phyloP scores from a whole-genome alignment of 768 basidiomycete genomes.

The Leucocoprinus birnbaumii region DNA sequence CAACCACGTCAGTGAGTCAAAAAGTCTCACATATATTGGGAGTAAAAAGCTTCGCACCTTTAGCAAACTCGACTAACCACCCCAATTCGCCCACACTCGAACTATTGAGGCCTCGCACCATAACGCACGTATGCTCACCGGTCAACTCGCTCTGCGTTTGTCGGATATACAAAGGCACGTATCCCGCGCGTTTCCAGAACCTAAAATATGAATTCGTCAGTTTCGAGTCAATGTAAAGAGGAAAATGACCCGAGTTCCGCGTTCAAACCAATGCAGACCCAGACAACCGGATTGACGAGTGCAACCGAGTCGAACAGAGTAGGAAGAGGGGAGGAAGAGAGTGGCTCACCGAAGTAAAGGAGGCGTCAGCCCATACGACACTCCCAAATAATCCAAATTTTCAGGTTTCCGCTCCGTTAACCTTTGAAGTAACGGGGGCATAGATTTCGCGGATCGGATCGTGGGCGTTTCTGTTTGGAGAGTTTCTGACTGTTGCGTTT shows the following conservation, averaged over 20 bases:
- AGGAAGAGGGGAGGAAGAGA: background rate
- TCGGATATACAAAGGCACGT: conserved; percentile 87
- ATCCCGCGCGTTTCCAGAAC: conserved; percentile 96
- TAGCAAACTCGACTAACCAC: conserved; percentile 89
- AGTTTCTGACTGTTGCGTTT: conserved; percentile 35
- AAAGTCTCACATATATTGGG: no score
- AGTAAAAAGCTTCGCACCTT: no score
- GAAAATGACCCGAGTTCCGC: no score
- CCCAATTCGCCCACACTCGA: conserved; percentile 58
- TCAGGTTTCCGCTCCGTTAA: conserved; percentile 90
- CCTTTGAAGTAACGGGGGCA: conserved; percentile 92
- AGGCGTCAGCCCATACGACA: conserved; percentile 92
- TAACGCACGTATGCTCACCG: conserved; percentile 94
- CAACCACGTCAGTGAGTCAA: no score
- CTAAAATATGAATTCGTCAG: no score
- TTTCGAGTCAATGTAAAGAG: no score
- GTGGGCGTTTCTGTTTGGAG: conserved; percentile 79
- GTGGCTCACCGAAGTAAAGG: conserved; percentile 64
- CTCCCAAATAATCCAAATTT: conserved; percentile 88
- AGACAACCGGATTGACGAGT: no score
- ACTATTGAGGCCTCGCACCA: conserved; percentile 84
- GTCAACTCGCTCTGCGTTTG: conserved; percentile 95
- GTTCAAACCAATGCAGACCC: no score
- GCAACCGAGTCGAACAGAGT: conserved; percentile 1
- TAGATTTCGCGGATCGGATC: conserved; percentile 67